Percentiles rank a stretch among this genome's conserved stretches.
Conservation (phyloP, 176 grass and related monocot species). For the Zizania latifolia region DNA sequence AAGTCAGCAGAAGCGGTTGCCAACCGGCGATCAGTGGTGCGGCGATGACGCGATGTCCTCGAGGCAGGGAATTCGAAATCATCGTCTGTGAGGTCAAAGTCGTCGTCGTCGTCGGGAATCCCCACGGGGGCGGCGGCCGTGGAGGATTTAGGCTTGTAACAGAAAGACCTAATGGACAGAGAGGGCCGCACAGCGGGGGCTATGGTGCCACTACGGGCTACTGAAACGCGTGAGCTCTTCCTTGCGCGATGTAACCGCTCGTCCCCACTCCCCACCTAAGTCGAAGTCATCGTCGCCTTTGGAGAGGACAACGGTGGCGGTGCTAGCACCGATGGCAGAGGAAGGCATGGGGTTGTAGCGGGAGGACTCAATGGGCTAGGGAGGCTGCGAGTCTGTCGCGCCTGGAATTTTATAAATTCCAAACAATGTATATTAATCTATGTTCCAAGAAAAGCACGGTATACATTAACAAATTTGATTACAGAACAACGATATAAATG, state of each 20-base stretch:
- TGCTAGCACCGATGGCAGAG: neutral
- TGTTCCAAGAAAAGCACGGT: too few relatives aligned
- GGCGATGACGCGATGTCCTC: slow-evolving; percentile 6
- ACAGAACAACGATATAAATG: too few relatives aligned
- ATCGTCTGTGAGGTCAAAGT: slow-evolving; percentile 25
- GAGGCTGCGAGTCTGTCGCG: slow-evolving; percentile 35
- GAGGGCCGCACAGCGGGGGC: slow-evolving; percentile 15
- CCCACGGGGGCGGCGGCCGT: neutral
- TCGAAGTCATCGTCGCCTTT: slow-evolving; percentile 46
- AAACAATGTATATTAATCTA: too few relatives aligned
- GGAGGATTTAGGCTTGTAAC: slow-evolving; percentile 32
- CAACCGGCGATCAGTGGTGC: slow-evolving; percentile 32
- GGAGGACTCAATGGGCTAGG: slow-evolving; percentile 82
- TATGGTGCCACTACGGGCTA: slow-evolving; percentile 35
- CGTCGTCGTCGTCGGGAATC: slow-evolving; percentile 35
- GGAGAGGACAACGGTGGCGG: slow-evolving; percentile 23
- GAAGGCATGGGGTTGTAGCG: slow-evolving; percentile 39
- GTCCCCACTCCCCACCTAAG: slow-evolving; percentile 16
- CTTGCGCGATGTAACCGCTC: slow-evolving; percentile 36
- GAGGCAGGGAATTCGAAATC: slow-evolving; percentile 12
- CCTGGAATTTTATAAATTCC: too few relatives aligned
- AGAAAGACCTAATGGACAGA: slow-evolving; percentile 39
- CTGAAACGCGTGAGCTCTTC: slow-evolving; percentile 50
- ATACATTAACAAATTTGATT: too few relatives aligned
- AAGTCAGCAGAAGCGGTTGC: slow-evolving; percentile 33